Evolutionary conservation across 2,329 filamentous ascomycete species (phyloP).

Genomic region (Knufia fluminis): DNA sequence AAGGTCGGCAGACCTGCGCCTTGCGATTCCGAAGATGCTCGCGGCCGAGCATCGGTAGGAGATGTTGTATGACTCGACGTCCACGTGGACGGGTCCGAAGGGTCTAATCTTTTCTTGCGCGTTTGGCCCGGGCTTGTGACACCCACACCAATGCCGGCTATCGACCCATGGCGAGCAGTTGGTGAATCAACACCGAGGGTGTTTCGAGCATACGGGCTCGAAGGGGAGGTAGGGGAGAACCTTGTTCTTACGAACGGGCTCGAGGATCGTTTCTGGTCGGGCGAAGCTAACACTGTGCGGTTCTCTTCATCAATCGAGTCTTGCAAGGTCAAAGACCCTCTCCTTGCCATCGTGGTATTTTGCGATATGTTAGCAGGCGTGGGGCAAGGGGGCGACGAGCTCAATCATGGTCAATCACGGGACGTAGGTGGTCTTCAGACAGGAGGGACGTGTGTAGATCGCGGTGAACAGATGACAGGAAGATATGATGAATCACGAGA

Average conservation of each 20-base stretch:
- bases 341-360: not conserved
- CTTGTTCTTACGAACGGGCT: not conserved
- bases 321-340: not conserved
- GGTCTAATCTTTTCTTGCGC: conserved; percentile 30
- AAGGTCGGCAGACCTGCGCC: conserved; percentile 21
- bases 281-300: not conserved
- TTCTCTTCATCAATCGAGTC: conserved; percentile 3
- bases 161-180: conserved; percentile 29
- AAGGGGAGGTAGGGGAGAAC: not conserved
- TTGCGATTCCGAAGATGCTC: conserved; percentile 28
- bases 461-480: not conserved
- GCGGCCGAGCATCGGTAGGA: conserved; percentile 18
- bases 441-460: too few species aligned
- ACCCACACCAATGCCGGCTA: conserved; percentile 31
- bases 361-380: not conserved
- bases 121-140: conserved; percentile 26
- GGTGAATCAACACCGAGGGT: conserved; percentile 52
- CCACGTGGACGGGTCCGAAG: conserved; percentile 25
- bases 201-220: conserved; percentile 44
- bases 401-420: not conserved
- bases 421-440: not conserved
- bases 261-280: not conserved
- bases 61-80: conserved; percentile 28
- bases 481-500: too few species aligned
- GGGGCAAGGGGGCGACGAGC: not conserved